Evolutionary conservation across 2,329 filamentous ascomycete species (phyloP).

Genomic region (Cryphonectria carpinicola): DNA sequence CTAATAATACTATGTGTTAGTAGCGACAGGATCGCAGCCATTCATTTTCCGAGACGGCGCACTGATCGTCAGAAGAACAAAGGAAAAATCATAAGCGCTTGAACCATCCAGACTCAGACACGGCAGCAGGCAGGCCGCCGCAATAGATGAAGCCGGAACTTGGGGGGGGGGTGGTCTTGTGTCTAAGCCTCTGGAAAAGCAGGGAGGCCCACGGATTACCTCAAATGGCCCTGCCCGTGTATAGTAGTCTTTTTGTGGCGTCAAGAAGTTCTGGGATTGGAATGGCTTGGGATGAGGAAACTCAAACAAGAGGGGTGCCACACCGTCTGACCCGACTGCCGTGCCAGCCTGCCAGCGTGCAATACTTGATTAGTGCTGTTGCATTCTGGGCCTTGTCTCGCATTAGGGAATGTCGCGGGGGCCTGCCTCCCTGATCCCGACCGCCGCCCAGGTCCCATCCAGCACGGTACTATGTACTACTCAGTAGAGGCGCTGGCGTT

Average conservation of each 20-base stretch:
- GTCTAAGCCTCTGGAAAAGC: not conserved
- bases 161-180: not conserved
- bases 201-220: not conserved
- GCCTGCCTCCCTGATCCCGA: slow-evolving; percentile 1
- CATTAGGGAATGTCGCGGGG: not conserved
- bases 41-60: not conserved
- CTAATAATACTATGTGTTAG: not conserved
- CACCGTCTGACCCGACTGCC: slow-evolving; percentile 17
- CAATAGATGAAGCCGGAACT: not conserved
- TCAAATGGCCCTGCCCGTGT: not conserved
- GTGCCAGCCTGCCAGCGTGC: not conserved
- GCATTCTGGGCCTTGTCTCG: not conserved
- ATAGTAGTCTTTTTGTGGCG: slow-evolving; percentile 13
- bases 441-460: not conserved
- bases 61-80: not conserved
- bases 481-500: not conserved
- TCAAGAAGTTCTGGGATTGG: slow-evolving; percentile 7
- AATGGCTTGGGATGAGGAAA: slow-evolving; percentile 10
- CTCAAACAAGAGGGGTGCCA: slow-evolving; percentile 24
- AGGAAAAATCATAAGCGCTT: not conserved
- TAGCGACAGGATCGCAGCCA: not conserved
- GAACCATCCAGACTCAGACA: slow-evolving; percentile 2
- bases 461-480: not conserved
- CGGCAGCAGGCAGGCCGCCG: slow-evolving; percentile 1
- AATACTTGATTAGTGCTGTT: not conserved